Evolutionary conservation across 495 filamentous ascomycete genomes (phyloP), one percentile per base, ranked within the genome.

Genomic region (Penicillium turbatum): DNA sequence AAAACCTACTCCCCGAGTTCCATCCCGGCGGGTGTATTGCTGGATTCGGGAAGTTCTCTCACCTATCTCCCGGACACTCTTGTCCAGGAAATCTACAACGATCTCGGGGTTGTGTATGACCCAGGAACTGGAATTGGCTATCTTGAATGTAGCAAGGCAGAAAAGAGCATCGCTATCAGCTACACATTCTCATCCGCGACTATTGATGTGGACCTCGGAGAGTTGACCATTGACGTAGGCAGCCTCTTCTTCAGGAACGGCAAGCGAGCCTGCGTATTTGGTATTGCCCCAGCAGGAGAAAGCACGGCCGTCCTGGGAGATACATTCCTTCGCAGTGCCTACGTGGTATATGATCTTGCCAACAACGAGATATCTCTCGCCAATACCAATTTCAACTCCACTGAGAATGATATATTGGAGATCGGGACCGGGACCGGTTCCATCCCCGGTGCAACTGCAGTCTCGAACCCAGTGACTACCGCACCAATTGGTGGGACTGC

Each of bases 11-110:
- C 71, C 16, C 74, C 84, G 51, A 72, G 79, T 35, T 72, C 78
- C 6, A 72, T 89, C 7, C 76, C 77, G 0, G 67, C 64, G 2
- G 83, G 84, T 1, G 90, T 90, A 1, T 75, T 97, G 0, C 81
- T 98, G 26, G 93, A 98, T 68, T 91, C 91, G n/a, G 93, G 93
- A 52, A 88, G 83, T 53, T 90, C 85, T n/a, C 78, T 96, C 17
- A 89, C 86, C 41, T 96, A 96, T 68, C 83, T 98, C 0, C 92
- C 92, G 5, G 73, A 91, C 56, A 56, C 74, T 49, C 71, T 96
- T 56, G 80, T 82, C 26, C 55, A 79, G 21, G 64, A 65, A 6
- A 82, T 98, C 42, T 91, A 84, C 67, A 63, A 81, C 36, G 71
- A 76, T 32, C 76, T 91, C 52, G 70, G 77, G 26, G 90, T 87